Evolutionary conservation across 352 stramenopile genomes (phyloP).

Genomic region (Globisporangium iwayamae): DNA sequence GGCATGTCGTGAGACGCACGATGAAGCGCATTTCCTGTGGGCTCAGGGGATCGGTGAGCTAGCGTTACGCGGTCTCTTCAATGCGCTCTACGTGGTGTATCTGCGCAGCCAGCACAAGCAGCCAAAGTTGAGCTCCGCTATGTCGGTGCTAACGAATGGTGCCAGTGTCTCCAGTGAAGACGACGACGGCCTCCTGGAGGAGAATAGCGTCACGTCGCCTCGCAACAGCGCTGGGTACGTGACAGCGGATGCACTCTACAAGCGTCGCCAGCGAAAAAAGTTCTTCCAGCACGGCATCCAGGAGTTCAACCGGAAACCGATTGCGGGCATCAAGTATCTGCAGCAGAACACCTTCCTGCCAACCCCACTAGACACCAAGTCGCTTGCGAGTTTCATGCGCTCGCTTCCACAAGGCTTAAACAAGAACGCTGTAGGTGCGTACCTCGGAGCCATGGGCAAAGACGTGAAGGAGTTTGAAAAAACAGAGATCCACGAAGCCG

Average conservation of each 20-base stretch:
- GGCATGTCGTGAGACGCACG: conserved; percentile 67
- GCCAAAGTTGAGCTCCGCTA: conserved; percentile 18
- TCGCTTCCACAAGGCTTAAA: conserved; percentile 77
- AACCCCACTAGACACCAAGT: conserved; percentile 64
- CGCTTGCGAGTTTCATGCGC: conserved; percentile 85
- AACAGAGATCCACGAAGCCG: conserved; percentile 67
- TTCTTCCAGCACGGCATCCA: conserved; percentile 85
- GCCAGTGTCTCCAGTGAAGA: conserved; percentile 23
- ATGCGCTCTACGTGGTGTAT: conserved; percentile 74
- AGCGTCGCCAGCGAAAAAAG: conserved; percentile 73
- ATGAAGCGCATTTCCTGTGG: conserved; percentile 71
- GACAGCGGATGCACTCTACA: conserved; percentile 48
- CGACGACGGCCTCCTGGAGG: conserved; percentile 31
- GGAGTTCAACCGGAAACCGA: conserved; percentile 94
- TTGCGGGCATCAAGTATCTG: conserved; percentile 87
- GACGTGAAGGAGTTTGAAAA: conserved; percentile 75
- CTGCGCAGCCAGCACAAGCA: conserved; percentile 39
- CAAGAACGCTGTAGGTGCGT: conserved; percentile 78
- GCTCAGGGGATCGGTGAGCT: conserved; percentile 64
- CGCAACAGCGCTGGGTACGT: conserved; percentile 22
- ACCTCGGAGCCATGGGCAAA: conserved; percentile 84
- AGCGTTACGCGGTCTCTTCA: conserved; percentile 66
- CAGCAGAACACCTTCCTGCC: conserved; percentile 78
- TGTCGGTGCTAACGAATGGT: not conserved
- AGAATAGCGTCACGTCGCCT: conserved; percentile 14